These are phyloP conservation scores for Paraconiothyrium brasiliense DNA, from an alignment of 2,329 filamentous ascomycete genomes.

Conservation along the genomic window DNA sequence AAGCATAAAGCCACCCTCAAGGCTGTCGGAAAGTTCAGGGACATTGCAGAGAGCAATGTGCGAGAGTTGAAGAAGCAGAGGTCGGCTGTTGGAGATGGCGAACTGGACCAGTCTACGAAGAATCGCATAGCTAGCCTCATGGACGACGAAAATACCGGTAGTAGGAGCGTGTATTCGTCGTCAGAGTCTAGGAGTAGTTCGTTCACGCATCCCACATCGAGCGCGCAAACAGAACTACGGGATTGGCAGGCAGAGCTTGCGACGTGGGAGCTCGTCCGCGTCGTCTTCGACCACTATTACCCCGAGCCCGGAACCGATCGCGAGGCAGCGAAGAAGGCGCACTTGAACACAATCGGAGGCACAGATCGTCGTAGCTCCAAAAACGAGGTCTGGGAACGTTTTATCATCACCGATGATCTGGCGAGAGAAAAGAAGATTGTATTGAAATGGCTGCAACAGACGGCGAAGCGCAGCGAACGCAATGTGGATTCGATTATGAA, in stretches of 20 bases:
- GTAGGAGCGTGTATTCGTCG: constrained; percentile 29
- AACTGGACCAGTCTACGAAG: constrained; percentile 42
- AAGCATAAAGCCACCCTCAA: constrained; percentile 62
- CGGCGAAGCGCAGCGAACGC: constrained; percentile 71
- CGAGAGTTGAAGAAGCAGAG: constrained; percentile 56
- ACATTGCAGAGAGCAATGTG: constrained; percentile 63
- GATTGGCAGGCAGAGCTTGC: constrained; percentile 84
- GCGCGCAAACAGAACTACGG: constrained; percentile 60
- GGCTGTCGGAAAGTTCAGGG: constrained; percentile 54
- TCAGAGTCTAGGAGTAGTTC: constrained; percentile 8
- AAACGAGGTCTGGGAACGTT: constrained; percentile 74
- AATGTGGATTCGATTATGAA: constrained; percentile 80
- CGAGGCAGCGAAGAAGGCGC: constrained; percentile 43
- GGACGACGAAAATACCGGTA: constrained; percentile 23
- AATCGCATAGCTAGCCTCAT: constrained; percentile 45
- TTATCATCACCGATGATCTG: constrained; percentile 75
- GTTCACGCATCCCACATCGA: constrained; percentile 35
- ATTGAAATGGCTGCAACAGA: constrained; percentile 85
- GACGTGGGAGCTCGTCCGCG: constrained; percentile 86
- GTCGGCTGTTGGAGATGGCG: constrained; percentile 49
- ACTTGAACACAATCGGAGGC: constrained; percentile 41
- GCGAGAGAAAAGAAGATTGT: constrained; percentile 83
- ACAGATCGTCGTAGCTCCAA: constrained; percentile 65
- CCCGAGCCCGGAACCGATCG: constrained; percentile 48
- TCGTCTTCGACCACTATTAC: constrained; percentile 76